Base-by-base conservation (phyloP, 2,329 filamentous ascomycete genomes). In the Aspergillus amoenus region DNA sequence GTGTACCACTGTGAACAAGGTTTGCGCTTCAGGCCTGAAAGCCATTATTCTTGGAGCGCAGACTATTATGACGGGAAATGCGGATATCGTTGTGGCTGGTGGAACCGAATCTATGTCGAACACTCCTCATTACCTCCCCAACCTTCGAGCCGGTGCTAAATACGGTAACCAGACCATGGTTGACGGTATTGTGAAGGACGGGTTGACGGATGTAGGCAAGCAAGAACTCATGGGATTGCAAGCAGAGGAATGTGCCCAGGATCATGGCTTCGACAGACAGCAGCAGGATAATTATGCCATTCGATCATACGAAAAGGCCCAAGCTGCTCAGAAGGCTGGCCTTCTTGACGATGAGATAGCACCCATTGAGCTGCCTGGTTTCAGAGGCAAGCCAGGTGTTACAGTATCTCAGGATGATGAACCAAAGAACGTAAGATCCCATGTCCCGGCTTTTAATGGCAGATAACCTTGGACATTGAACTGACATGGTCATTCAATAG, bases 41-140 rank as follows among this genome's bases (percentile, higher is more conserved):
- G 91, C 94, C 66, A 88, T 99, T 72, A 91, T 96, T 65, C 84
- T 99, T 60, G 94, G 90, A 66, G 91, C 93, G 51, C 94, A 97
- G 79, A 97, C 93, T 69, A 99, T 99, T 81, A 92, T 97, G 76
- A 96, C 93, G 53, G 93, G 94, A 66, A 96, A 91, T 73, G 93
- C 93, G 64, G 88, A 91, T 67, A 88, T 97, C 64, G 87, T 99
- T 64, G 91, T 99, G 59, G 94, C 93, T 64, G 94, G 93, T 72
- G 94, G 94, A 68, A 87, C 93, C 66, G 94, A 99, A 82, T 96
- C 92, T 82, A 99, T 99, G 94, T 96, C 93, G 73, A 97, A 97
- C 81, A 84, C 89, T 54, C 94, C 94, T 51, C 93, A 99, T 82
- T 99, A 99, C 82, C 88, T 97, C 52, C 90, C 92, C 64, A 90